phyloP scores from a whole-genome alignment of 495 filamentous ascomycete genomes.

The Trichoderma asperelloides region DNA sequence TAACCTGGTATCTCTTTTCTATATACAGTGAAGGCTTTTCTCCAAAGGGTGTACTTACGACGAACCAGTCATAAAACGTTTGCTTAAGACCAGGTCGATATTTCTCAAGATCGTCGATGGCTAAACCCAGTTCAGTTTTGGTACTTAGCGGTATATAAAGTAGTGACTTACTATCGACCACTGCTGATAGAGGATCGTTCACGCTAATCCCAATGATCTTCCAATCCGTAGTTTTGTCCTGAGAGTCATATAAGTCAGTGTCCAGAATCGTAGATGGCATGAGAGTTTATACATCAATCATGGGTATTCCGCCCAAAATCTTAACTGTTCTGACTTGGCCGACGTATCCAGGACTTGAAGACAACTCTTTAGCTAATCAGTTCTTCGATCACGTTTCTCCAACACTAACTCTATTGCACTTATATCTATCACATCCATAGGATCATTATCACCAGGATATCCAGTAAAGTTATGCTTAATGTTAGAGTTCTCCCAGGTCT shows the following conservation, averaged over 20 bases:
- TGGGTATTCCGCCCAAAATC: conserved; percentile 21
- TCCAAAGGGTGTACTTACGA: conserved; percentile 15
- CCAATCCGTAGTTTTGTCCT: conserved; percentile 27
- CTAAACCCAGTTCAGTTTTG: background rate
- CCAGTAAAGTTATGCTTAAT: conserved; percentile 11
- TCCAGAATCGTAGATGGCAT: background rate
- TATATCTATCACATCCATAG: conserved; percentile 12
- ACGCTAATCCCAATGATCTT: conserved; percentile 24
- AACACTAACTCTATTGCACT: background rate
- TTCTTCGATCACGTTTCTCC: background rate
- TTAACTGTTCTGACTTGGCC: conserved; percentile 17
- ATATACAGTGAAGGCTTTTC: background rate
- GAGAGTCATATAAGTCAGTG: background rate
- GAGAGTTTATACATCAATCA: conserved; percentile 18
- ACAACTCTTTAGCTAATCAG: background rate
- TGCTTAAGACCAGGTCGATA: conserved; percentile 21
- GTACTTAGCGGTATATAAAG: too few relatives aligned
- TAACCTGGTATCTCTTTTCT: background rate
- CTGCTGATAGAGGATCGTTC: conserved; percentile 16
- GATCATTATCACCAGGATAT: conserved; percentile 12
- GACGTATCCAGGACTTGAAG: conserved; percentile 7
- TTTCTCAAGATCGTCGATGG: conserved; percentile 19
- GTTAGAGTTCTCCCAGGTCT: conserved; percentile 11
- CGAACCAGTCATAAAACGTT: conserved; percentile 20
- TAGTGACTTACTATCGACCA: conserved; percentile 14